A percentile compares a stretch with the other conserved stretches of the same genome.
Evolutionary conservation across 2,329 filamentous ascomycete species (phyloP).

Genomic region (Rhinocladiella similis): DNA sequence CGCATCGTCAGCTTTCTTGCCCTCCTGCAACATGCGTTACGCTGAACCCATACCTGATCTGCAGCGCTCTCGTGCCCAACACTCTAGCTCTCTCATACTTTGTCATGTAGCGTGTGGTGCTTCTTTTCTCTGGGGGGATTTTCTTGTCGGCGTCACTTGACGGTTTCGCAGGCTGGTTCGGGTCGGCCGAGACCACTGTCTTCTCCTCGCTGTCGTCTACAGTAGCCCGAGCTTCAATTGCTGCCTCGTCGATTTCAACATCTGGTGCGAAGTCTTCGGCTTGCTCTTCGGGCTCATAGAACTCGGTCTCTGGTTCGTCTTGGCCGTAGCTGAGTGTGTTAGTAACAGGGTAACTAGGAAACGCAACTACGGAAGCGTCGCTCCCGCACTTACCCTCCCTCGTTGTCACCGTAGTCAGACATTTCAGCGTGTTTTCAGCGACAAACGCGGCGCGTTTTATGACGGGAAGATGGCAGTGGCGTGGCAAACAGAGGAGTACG

Average conservation of each 20-base stretch:
- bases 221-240: conserved; percentile 55
- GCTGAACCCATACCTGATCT: conserved; percentile 71
- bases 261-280: conserved; percentile 60
- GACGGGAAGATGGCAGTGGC: background rate
- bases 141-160: conserved; percentile 72
- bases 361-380: conserved; percentile 1
- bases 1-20: conserved; percentile 28
- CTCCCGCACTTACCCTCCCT: conserved; percentile 61
- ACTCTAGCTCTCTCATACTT: conserved; percentile 97
- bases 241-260: conserved; percentile 45
- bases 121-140: conserved; percentile 82
- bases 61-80: conserved; percentile 85
- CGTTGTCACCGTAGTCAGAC: conserved; percentile 74
- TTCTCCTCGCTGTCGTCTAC: conserved; percentile 51
- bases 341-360: background rate
- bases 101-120: conserved; percentile 97
- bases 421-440: conserved; percentile 44
- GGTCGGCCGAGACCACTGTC: conserved; percentile 50
- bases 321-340: conserved; percentile 23
- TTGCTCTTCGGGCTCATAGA: conserved; percentile 60
- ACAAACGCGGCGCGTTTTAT: background rate
- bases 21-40: background rate
- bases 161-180: conserved; percentile 49
- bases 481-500: background rate
- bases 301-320: conserved; percentile 34